Percentiles rank a stretch among this genome's conserved stretches.
phyloP scores from a whole-genome alignment of 78 protist genomes.

The Polysphondylium violaceum region DNA sequence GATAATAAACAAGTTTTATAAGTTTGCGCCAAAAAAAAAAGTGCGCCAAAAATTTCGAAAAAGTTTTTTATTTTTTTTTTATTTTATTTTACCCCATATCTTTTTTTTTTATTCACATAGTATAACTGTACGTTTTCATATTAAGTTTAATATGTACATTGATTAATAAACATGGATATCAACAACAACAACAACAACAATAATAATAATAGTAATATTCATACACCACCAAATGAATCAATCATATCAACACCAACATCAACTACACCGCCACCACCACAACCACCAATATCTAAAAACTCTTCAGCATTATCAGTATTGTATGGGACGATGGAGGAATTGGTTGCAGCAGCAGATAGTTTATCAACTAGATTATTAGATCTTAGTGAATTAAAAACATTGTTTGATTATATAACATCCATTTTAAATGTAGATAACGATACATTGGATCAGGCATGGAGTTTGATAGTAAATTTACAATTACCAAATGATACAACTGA shows the following conservation, averaged over 20 bases:
- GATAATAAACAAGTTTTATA: background rate
- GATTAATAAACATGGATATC: too few species aligned
- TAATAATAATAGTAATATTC: background rate
- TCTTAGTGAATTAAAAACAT: conserved; percentile 4
- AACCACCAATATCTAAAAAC: too few species aligned
- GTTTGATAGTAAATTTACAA: conserved; percentile 32
- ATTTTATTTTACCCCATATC: too few species aligned
- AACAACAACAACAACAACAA: background rate
- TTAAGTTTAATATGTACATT: too few species aligned
- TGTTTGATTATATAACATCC: conserved; percentile 1
- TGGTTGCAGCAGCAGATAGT: conserved; percentile 67
- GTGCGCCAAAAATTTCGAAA: too few species aligned
- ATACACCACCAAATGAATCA: background rate
- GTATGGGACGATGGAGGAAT: too few species aligned
- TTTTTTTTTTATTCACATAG: too few species aligned
- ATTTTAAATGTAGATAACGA: conserved; percentile 39
- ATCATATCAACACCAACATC: background rate
- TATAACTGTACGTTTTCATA: too few species aligned
- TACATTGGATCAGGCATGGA: conserved; percentile 20
- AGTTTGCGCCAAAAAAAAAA: too few species aligned
- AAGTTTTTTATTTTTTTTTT: too few species aligned
- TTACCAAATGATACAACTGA: conserved; percentile 34
- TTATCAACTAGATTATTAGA: conserved; percentile 8
- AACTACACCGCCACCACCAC: background rate
- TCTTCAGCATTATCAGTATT: too few species aligned